phyloP scores from a whole-genome alignment of 768 basidiomycete genomes.

The Russula olivacea region DNA sequence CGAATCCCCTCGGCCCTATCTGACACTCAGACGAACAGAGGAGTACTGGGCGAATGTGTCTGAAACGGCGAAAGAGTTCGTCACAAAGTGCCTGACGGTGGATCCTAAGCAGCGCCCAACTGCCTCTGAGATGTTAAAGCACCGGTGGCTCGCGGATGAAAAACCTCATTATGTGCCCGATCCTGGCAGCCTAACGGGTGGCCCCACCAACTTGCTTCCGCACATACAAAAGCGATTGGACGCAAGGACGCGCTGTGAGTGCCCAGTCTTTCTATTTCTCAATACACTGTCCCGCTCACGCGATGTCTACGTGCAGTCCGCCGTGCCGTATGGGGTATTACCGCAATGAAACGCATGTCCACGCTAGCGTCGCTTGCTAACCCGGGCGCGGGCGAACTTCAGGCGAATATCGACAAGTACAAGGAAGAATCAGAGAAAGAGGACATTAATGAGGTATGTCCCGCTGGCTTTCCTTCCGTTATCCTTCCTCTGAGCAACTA shows the following conservation, averaged over 20 bases:
- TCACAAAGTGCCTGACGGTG: slow-evolving; percentile 73
- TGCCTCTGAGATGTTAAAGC: slow-evolving; percentile 63
- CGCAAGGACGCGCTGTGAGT: slow-evolving; percentile 44
- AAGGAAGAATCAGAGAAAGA: slow-evolving; percentile 77
- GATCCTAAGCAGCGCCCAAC: slow-evolving; percentile 80
- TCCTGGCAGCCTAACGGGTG: slow-evolving; percentile 48
- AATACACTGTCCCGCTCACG: neutral
- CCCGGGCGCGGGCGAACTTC: slow-evolving; percentile 45
- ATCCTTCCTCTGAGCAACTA: too few species aligned
- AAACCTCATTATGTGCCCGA: slow-evolving; percentile 68
- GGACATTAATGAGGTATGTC: slow-evolving; percentile 28
- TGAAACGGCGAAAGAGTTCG: slow-evolving; percentile 76
- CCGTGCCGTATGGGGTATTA: slow-evolving; percentile 81
- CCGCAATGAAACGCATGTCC: slow-evolving; percentile 78
- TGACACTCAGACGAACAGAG: slow-evolving; percentile 34
- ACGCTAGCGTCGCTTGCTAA: slow-evolving; percentile 37
- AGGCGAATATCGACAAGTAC: slow-evolving; percentile 55
- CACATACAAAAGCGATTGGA: slow-evolving; percentile 87
- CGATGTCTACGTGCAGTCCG: slow-evolving; percentile 51
- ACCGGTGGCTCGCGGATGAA: slow-evolving; percentile 73
- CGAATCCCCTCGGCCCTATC: neutral
- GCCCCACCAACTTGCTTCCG: slow-evolving; percentile 75
- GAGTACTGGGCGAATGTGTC: slow-evolving; percentile 90
- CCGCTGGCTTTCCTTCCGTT: neutral
- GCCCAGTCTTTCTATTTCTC: neutral